Evolutionary conservation across 352 stramenopile species (phyloP).

Genomic region (Phytopythium oedochilum): DNA sequence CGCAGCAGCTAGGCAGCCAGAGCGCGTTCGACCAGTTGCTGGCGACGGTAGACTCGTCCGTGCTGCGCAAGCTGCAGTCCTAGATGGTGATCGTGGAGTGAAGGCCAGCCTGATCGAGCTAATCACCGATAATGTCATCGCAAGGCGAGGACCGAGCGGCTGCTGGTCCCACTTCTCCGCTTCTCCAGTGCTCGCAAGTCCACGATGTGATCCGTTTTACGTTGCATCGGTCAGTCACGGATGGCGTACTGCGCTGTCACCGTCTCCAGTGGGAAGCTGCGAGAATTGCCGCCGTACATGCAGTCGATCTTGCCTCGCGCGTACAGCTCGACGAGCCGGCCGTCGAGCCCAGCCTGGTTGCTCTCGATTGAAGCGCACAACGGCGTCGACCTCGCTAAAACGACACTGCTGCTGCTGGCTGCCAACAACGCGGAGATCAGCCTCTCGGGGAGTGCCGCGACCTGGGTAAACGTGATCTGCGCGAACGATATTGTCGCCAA

Average conservation of each 20-base stretch:
- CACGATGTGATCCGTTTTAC: too few relatives aligned
- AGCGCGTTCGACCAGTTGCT: slow-evolving; percentile 45
- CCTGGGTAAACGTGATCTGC: slow-evolving; percentile 9
- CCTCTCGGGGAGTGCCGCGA: slow-evolving; percentile 11
- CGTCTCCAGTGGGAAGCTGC: background rate
- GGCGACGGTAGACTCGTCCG: slow-evolving; percentile 50
- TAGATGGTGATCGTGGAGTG: slow-evolving; percentile 6
- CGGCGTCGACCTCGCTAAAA: background rate
- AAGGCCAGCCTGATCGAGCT: too few relatives aligned
- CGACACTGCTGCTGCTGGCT: background rate
- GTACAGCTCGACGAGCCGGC: background rate
- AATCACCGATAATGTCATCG: background rate
- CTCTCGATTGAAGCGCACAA: background rate
- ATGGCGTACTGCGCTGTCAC: background rate
- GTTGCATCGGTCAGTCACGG: background rate
- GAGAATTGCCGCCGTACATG: background rate
- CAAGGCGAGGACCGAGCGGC: background rate
- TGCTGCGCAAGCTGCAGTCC: slow-evolving; percentile 49
- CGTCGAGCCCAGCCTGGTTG: background rate
- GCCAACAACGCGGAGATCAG: background rate
- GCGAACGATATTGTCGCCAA: slow-evolving; percentile 7
- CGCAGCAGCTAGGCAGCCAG: slow-evolving; percentile 27
- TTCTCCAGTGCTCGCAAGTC: too few relatives aligned
- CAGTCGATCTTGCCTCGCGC: background rate
- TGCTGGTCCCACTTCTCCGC: background rate